Evolutionary conservation across 2,329 filamentous ascomycete species (phyloP), one percentile per base, ranked within the genome.

Genomic region (Monilinia aucupariae): DNA sequence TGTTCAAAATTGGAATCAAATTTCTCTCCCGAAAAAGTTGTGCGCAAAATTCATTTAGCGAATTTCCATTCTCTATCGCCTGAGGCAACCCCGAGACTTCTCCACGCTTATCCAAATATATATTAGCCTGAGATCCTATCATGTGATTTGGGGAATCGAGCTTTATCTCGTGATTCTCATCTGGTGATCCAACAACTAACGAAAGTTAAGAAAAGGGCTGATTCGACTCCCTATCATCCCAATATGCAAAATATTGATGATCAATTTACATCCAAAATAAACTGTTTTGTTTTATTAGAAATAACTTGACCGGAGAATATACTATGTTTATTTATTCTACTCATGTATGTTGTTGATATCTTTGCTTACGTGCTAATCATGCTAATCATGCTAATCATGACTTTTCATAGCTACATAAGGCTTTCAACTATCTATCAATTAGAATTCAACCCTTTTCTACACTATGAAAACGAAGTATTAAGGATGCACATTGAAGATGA

Each of bases 21-120:
- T 39, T 39, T 39, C 15, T 12, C 37, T 39, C 37, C 15, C 37
- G 5, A 39, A 39, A 39, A 15, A 58, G 50, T 58, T 62, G 49
- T 43, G 22, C 17, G 45, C 43, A 50, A 51, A 62, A 56, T 32
- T 62, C 60, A 52, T 47, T 62, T 62, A 62, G 51, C 51, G 60
- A 62, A 39, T 34, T 56, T 56, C 5, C 15, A 12, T 4, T 39
- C 13, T 4, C 4, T 39, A 15, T 17, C 3, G 60, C 60, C 60
- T 62, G 45, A 62, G 60, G 60, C 45, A 13, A 13, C 15, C 0
- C 25, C n/a, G 25, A 25, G 34, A 20, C n/a, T n/a, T 20, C 4
- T 5, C 20, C 6, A 7, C 10, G 30, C 45, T 34, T 34, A 39
- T 34, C 34, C 22, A 9, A 39, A 43, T 50, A 43, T 4, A 27